Conservation (phyloP, 2,329 filamentous ascomycete genomes). For the Neocucurbitaria cava region DNA sequence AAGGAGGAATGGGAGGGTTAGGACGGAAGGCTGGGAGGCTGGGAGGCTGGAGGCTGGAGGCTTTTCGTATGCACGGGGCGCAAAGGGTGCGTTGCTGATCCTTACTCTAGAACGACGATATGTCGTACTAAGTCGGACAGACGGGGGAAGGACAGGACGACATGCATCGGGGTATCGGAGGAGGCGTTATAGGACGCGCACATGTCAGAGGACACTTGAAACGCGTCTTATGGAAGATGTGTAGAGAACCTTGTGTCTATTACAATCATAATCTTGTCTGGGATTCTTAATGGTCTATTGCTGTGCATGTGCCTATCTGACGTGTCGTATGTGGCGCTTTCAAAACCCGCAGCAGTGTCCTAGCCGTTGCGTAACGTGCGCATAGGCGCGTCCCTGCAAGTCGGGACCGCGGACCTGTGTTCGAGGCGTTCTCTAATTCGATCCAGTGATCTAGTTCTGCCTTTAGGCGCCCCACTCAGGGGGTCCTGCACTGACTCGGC, state of each 20-base stretch:
- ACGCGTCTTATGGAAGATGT: background rate
- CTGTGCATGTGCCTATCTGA: background rate
- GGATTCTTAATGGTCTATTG: background rate
- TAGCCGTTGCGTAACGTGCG: background rate
- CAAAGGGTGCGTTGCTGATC: background rate
- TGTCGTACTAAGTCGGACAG: background rate
- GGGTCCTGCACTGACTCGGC: background rate
- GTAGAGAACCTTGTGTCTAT: background rate
- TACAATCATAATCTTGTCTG: background rate
- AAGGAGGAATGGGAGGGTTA: background rate
- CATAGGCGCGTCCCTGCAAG: background rate
- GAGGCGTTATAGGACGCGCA: background rate
- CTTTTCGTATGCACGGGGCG: background rate
- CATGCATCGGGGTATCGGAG: background rate
- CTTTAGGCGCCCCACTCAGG: background rate
- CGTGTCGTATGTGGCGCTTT: background rate
- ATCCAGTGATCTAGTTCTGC: too few species aligned
- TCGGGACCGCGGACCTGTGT: background rate
- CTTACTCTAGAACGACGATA: background rate
- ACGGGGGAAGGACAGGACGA: background rate
- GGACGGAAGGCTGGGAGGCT: background rate
- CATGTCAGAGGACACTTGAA: background rate
- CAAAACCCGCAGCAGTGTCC: background rate
- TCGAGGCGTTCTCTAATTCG: background rate
- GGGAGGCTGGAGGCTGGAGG: background rate